Base-by-base conservation (phyloP, 1,284 basidiomycete species). In the Golubevia pallescens region DNA sequence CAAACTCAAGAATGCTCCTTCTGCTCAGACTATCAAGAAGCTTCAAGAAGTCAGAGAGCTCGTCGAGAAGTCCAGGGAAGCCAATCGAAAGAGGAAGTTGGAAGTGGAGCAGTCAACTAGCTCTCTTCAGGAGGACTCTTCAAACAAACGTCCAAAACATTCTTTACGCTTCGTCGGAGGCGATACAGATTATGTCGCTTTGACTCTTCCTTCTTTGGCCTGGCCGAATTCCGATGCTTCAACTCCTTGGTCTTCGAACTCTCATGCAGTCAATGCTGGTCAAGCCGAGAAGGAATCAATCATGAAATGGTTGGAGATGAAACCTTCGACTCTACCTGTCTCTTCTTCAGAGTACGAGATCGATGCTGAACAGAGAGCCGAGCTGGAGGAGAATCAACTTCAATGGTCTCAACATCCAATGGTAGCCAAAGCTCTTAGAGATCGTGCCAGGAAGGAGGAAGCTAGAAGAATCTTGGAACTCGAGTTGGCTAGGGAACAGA, bases 361-460 rank as follows among this genome's bases (percentile, higher is more conserved):
- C 42, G 42, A 48, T 16, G 42, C 42, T 48, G 42, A 48, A 48
- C 42, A 48, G 42, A 10, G 42, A 48, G 42, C 42, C 42, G 42
- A 48, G 42, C 8, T 48, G 10, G 42, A 48, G 42, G 42, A 48
- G 42, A 48, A 48, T 48, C 42, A 48, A 48, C 42, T 48, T 10
- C 42, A 48, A 48, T 48, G 42, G n/a, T 73, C 76, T 58, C 61
- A 66, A 38, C 77, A 80, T 55, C 77, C 77, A n/a, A 80, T 80
- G 77, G 74, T 80, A 13, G 77, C 77, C 55, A 80, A 80, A 60
- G 77, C 71, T 2, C 57, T 80, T 57, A 67, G 71, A 51, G 77
- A 80, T 61, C 76, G 77, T 7, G 68, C 70, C 23, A 69, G 72
- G 58, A 75, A 68, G 52, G 57, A 68, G 7, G 68, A 66, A n/a